Evolutionary conservation across 2,329 filamentous ascomycete species (phyloP).

Genomic region (Sporothrix schenckii): DNA sequence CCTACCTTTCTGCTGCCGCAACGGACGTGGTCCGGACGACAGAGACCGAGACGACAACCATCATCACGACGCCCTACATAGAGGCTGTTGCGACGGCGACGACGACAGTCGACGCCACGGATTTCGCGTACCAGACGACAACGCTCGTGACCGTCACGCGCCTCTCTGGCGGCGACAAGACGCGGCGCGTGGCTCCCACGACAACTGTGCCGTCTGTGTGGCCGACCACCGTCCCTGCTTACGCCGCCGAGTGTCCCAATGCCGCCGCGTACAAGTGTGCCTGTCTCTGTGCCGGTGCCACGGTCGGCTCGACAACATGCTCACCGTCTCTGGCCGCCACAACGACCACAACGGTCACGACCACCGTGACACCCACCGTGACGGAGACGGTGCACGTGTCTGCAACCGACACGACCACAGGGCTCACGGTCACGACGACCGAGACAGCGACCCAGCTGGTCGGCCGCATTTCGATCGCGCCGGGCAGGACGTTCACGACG

Average conservation of each 20-base stretch:
- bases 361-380: not conserved
- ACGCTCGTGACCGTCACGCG: constrained; percentile 17
- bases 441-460: constrained; percentile 13
- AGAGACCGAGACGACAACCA: constrained; percentile 21
- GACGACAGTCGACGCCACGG: not conserved
- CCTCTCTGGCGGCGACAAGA: not conserved
- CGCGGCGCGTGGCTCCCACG: not conserved
- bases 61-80: constrained; percentile 24
- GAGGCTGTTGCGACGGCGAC: constrained; percentile 6
- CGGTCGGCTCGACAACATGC: not conserved
- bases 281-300: constrained; percentile 25
- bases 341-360: constrained; percentile 9
- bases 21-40: not conserved
- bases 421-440: not conserved
- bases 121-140: constrained; percentile 15
- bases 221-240: constrained; percentile 15
- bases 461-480: constrained; percentile 21
- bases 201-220: not conserved
- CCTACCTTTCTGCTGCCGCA: not conserved
- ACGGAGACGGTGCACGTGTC: not conserved
- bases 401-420: not conserved
- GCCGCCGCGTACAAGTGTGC: constrained; percentile 5
- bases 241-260: constrained; percentile 19
- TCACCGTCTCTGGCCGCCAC: not conserved
- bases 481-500: constrained; percentile 18